These are phyloP conservation scores for Kwoniella europaea DNA, from an alignment of 768 basidiomycete species.

Conservation along the genomic window DNA sequence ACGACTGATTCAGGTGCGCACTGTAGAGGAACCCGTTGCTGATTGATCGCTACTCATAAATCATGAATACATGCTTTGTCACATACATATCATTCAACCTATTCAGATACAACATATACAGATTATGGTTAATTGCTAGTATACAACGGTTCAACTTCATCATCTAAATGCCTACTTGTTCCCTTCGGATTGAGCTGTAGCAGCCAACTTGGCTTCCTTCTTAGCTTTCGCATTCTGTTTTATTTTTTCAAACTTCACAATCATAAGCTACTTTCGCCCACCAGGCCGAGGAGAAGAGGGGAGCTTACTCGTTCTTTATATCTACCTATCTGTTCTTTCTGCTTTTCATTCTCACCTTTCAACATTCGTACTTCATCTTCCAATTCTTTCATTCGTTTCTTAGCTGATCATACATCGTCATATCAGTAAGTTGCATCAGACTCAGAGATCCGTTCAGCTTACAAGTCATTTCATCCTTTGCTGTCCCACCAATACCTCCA, in stretches of 20 bases:
- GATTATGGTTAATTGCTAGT: background rate
- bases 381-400: conserved; percentile 39
- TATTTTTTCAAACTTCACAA: conserved; percentile 43
- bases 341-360: conserved; percentile 50
- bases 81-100: background rate
- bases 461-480: background rate
- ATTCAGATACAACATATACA: background rate
- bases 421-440: too few species aligned
- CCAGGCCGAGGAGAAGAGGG: background rate
- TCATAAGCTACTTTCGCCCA: background rate
- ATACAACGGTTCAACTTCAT: background rate
- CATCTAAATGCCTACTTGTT: background rate
- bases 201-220: conserved; percentile 42
- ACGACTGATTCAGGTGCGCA: too few species aligned
- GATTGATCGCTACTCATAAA: background rate
- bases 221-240: conserved; percentile 47
- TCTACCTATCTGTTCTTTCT: conserved; percentile 36
- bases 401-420: conserved; percentile 19
- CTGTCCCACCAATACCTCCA: background rate
- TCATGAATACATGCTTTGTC: background rate
- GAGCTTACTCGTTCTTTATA: conserved; percentile 49
- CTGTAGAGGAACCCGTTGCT: too few species aligned
- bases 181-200: conserved; percentile 11
- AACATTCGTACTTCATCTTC: conserved; percentile 47
- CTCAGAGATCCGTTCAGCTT: too few species aligned